Conservation (phyloP, 257 asterid species). For the Jasminum sambac region DNA sequence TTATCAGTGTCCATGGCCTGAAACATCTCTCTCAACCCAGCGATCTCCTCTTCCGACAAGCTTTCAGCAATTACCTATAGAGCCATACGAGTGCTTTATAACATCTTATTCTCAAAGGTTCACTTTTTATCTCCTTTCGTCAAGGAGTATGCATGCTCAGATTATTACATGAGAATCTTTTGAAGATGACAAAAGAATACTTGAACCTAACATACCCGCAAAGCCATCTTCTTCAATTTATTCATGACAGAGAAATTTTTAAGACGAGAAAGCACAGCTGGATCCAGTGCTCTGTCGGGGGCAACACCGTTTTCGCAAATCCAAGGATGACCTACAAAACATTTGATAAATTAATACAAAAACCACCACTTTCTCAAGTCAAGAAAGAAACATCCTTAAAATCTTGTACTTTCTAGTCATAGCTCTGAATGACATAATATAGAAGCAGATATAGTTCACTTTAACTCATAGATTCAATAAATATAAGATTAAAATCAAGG, state of each 20-base stretch:
- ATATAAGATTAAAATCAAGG: not conserved
- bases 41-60: constrained; percentile 63
- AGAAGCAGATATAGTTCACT: not conserved
- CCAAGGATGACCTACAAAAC: constrained; percentile 37
- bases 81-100: constrained; percentile 5
- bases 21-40: constrained; percentile 62
- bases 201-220: constrained; percentile 23
- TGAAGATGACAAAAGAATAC: not conserved
- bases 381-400: not conserved
- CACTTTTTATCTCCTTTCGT: not conserved
- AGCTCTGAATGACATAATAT: not conserved
- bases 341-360: not conserved
- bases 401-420: not conserved
- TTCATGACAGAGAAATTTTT: constrained; percentile 39
- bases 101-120: not conserved
- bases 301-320: constrained; percentile 33
- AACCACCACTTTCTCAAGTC: not conserved
- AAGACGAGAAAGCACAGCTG: constrained; percentile 36
- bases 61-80: constrained; percentile 65
- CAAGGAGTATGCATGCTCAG: not conserved
- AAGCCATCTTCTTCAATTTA: constrained; percentile 33
- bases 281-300: constrained; percentile 28
- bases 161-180: not conserved
- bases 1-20: constrained; percentile 65
- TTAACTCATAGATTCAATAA: not conserved